Base-by-base conservation (phyloP, 192 early-diverging fungal species). In the Coemansia sp. region DNA sequence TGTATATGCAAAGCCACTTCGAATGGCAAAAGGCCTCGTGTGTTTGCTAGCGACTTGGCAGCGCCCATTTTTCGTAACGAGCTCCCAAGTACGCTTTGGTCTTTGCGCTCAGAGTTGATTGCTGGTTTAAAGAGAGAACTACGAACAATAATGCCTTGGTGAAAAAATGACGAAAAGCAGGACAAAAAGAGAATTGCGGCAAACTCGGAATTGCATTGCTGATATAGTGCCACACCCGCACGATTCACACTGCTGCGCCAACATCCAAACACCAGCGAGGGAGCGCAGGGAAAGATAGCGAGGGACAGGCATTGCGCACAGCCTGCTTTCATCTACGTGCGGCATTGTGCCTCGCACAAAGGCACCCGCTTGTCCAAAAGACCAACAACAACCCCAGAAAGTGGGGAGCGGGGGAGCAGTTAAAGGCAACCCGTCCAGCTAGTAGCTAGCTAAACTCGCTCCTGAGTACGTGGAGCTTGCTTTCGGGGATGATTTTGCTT, bases 401-500 rank as follows among this genome's bases (percentile, higher is more conserved):
- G 11, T 5, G 39, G 39, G 39, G 13, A 26, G 12, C 1, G 36
- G 36, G 18, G 38, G 8, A n/a, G 37, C 36, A 61, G 47, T 25
- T 50, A 50, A 25, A 50, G 20, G 11, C 18, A 25, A 8, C 20
- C 20, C 20, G 31, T 20, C 18, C n/a, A n/a, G 43, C n/a, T 31
- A 31, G 14, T n/a, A 47, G 26, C 25, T 14, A 7, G 59, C 37
- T 14, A n/a, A 72, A 50, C 64, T 70, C 68, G 34, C 68, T 60
- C 37, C 62, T 70, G 14, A 77, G 69, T 0, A 53, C 10, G 21
- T 47, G 34, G 36, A 72, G 21, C 2, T 69, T 59, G 36, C 31
- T 20, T 2, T 33, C 11, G 0, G 52, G 14, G 26, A 73, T 5
- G 10, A 65, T 55, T 2, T 14, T 57, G 26, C 36, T 16, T 11